Conservation (phyloP, 768 basidiomycete genomes). For the Rhizopogon vinicolor region DNA sequence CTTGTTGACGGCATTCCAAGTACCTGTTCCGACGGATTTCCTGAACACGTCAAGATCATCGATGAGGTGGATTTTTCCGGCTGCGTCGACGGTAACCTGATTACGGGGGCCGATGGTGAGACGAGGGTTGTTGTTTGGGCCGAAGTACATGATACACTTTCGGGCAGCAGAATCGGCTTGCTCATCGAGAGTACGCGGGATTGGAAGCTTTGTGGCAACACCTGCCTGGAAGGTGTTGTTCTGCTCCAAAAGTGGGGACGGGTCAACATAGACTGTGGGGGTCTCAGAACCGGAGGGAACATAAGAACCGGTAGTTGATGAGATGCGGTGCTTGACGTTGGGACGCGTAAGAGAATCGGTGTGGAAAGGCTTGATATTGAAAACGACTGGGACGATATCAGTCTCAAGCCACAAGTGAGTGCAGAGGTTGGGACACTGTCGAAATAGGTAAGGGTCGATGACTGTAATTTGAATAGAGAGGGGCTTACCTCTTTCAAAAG, state of each 20-base stretch:
- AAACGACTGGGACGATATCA: conserved; percentile 82
- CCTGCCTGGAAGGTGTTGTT: conserved; percentile 39
- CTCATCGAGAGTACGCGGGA: conserved; percentile 74
- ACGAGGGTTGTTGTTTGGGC: conserved; percentile 80
- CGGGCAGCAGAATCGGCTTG: conserved; percentile 85
- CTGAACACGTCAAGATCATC: conserved; percentile 79
- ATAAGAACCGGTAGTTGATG: conserved; percentile 74
- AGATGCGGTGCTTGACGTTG: conserved; percentile 79
- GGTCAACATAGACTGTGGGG: conserved; percentile 64
- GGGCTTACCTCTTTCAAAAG: conserved; percentile 61
- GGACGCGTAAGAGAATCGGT: conserved; percentile 75
- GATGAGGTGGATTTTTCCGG: conserved; percentile 79
- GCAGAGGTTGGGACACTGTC: conserved; percentile 73
- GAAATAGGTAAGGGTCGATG: conserved; percentile 15
- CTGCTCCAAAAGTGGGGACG: conserved; percentile 41
- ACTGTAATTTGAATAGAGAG: conserved; percentile 6
- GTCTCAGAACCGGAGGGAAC: conserved; percentile 75
- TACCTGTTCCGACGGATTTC: conserved; percentile 64
- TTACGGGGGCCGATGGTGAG: conserved; percentile 79
- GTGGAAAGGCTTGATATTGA: conserved; percentile 82
- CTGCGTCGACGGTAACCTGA: conserved; percentile 85
- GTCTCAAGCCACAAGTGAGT: conserved; percentile 80
- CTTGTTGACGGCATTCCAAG: conserved; percentile 80
- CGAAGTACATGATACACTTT: conserved; percentile 80
- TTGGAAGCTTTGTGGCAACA: conserved; percentile 57